Evolutionary conservation across 768 basidiomycete species (phyloP), one percentile per base, ranked within the genome.

Genomic region (Boletus sp.): DNA sequence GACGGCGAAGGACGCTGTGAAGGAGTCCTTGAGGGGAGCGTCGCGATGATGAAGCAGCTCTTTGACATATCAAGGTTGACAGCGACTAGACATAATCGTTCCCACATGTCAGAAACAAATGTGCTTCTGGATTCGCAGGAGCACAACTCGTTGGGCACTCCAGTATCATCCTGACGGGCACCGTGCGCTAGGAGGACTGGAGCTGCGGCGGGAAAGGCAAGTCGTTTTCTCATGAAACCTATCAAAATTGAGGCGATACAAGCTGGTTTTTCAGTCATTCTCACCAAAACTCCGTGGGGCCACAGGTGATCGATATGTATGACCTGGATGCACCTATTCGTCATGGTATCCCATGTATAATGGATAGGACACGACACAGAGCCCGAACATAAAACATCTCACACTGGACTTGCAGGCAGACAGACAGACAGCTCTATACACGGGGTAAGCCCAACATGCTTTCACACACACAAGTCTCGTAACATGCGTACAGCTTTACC

Each of bases 81-180:
- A 64, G 47, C 47, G 70, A 70, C 85, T 83, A 86, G 21, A 60
- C 57, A 74, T 77, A 80, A 42, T 72, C 73, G 13, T 60, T 67
- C 11, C 60, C 64, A 69, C 83, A 85, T 54, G 39, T 40, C 39
- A 29, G 5, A 19, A 47, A 51, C 23, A 13, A 49, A 5, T 32
- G 46, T 30, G 29, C 53, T 14, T 55, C 50, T 14, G 61, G 47
- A 29, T 60, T 37, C 25, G 53, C 55, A 9, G 61, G 64, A 37
- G 23, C 53, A 44, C 55, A 66, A n/a, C 53, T 34, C 5, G 7
- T 47, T 15, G 15, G 17, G 40, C 6, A 17, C n/a, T 47, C 60
- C 52, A 65, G 29, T 65, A 65, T 60, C 63, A 62, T 19, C 53
- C 56, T 8, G 51, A 47, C 15, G 57, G 64, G 40, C 63, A 63